A percentile compares a stretch with the other conserved stretches of the same genome.
These are phyloP conservation scores for Exobasidium cylindrosporum DNA, from an alignment of 1,284 basidiomycete species.

Conservation along the genomic window DNA sequence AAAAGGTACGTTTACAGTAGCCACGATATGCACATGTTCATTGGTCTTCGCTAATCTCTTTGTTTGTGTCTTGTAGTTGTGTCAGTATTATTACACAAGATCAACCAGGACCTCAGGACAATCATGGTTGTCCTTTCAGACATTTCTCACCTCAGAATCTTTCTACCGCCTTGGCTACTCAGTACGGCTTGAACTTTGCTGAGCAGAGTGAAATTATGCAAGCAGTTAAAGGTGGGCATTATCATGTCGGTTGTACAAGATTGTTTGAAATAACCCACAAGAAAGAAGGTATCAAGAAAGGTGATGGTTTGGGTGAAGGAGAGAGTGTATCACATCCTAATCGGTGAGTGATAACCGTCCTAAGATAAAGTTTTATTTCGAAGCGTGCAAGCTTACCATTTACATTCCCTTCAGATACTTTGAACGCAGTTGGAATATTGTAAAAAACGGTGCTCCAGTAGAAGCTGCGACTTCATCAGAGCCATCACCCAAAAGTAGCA, in stretches of 20 bases:
- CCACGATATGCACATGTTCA: neutral
- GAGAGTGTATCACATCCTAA: conserved; percentile 95
- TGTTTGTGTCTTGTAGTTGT: conserved; percentile 65
- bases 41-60: neutral
- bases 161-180: conserved; percentile 69
- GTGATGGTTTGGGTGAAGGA: conserved; percentile 80
- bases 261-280: conserved; percentile 91
- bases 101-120: conserved; percentile 70
- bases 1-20: conserved; percentile 71
- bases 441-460: conserved; percentile 15
- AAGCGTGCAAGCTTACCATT: neutral
- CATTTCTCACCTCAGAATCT: conserved; percentile 85
- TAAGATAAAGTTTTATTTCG: neutral
- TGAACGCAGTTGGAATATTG: conserved; percentile 59
- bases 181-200: conserved; percentile 68
- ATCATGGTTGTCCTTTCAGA: conserved; percentile 91
- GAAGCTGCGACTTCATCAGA: neutral
- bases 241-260: conserved; percentile 93
- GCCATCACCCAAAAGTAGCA: neutral
- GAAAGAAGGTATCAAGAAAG: conserved; percentile 72
- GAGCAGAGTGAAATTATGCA: conserved; percentile 85
- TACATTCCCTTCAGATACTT: conserved; percentile 58
- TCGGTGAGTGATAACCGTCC: conserved; percentile 39
- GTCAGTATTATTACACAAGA: conserved; percentile 80
- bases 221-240: conserved; percentile 77